Evolutionary conservation across 306 rosid species (phyloP).

Genomic region (Lathyrus oleraceus): DNA sequence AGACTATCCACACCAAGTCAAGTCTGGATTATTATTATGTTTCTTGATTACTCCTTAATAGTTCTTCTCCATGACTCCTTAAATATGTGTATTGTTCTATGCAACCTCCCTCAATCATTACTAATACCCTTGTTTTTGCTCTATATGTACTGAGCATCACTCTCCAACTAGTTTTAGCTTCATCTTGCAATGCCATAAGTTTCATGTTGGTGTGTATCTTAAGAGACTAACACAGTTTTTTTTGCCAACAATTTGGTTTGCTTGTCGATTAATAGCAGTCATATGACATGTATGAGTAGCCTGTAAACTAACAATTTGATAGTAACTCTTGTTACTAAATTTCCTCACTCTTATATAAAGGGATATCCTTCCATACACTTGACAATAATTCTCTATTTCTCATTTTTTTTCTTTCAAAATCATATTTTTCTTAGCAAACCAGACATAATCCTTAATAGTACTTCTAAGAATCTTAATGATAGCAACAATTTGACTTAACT

Average conservation of each 20-base stretch:
- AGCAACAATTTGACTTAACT: neutral
- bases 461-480: neutral
- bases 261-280: neutral
- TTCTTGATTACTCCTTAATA: neutral
- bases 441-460: neutral
- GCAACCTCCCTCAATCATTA: neutral
- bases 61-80: neutral
- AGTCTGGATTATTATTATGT: neutral
- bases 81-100: neutral
- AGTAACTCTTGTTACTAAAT: neutral
- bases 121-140: neutral
- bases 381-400: neutral
- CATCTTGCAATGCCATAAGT: too few relatives aligned
- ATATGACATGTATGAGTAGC: neutral
- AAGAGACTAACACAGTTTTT: neutral
- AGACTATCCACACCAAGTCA: neutral
- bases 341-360: neutral
- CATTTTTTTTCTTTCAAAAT: neutral
- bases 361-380: neutral
- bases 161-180: too few relatives aligned
- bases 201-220: neutral
- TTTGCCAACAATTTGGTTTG: neutral
- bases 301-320: neutral
- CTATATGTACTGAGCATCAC: neutral
- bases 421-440: neutral